A percentile compares a stretch with the other conserved stretches of the same genome.
phyloP scores from a whole-genome alignment of 2,329 filamentous ascomycete genomes.

The Aspergillus caelatus region DNA sequence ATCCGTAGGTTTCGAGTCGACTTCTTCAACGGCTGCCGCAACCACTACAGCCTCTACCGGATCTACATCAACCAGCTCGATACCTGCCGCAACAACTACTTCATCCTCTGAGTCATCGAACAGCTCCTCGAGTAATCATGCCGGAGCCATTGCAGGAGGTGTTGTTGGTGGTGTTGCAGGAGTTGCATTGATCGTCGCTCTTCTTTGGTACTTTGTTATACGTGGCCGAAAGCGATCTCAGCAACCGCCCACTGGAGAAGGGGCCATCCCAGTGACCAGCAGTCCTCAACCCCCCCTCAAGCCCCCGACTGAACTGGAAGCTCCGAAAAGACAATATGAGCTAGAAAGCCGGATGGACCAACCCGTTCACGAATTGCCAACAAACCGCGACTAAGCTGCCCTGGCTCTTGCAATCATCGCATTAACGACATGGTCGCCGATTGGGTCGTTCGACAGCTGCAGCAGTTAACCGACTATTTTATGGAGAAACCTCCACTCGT shows the following conservation, averaged over 20 bases:
- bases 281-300: background rate
- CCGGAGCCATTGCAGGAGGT: conserved; percentile 17
- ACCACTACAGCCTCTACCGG: background rate
- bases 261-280: background rate
- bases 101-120: background rate
- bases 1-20: background rate
- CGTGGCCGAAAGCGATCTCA: conserved; percentile 9
- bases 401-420: background rate
- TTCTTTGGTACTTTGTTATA: conserved; percentile 20
- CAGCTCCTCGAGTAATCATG: conserved; percentile 1
- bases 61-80: background rate
- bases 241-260: background rate
- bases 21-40: background rate
- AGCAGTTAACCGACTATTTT: background rate
- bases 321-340: background rate
- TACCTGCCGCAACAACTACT: background rate
- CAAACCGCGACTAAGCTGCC: background rate
- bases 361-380: background rate
- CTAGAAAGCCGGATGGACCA: background rate
- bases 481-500: no score
- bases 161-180: conserved; percentile 23
- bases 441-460: no score
- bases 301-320: background rate
- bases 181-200: conserved; percentile 13
- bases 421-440: background rate